A percentile compares a stretch with the other conserved stretches of the same genome.
These are phyloP conservation scores for Cupressus sempervirens DNA, from an alignment of 75 land plant species.

Conservation along the genomic window DNA sequence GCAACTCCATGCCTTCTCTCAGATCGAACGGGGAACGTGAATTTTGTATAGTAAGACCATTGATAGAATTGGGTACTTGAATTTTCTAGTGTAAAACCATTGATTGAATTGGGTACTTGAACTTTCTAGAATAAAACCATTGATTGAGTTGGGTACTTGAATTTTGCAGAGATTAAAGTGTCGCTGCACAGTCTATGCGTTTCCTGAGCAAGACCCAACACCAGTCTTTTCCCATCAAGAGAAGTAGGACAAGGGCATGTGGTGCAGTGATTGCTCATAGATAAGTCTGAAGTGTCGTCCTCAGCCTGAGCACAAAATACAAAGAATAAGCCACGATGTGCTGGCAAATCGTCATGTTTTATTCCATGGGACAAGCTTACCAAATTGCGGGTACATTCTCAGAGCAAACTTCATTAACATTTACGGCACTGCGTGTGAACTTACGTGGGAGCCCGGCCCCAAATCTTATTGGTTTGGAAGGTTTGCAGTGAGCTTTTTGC, in stretches of 20 bases:
- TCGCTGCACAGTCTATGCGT: neutral
- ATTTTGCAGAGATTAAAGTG: neutral
- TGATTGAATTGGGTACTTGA: neutral
- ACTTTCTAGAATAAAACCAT: neutral
- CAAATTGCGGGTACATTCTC: neutral
- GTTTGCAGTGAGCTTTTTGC: neutral
- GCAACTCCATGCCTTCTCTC: neutral
- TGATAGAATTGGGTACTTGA: neutral
- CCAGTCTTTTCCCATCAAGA: neutral
- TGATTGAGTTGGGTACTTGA: neutral
- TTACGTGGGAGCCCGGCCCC: neutral
- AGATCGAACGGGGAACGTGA: neutral
- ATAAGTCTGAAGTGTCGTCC: neutral
- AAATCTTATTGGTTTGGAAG: neutral
- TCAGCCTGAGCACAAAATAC: neutral
- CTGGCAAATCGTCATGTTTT: conserved; percentile 5
- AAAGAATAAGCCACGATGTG: neutral
- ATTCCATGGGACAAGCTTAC: neutral
- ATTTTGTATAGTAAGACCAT: neutral
- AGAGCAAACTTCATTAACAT: neutral
- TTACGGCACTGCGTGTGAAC: neutral
- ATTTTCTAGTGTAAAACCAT: neutral
- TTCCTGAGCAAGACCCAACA: neutral
- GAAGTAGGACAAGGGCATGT: neutral
- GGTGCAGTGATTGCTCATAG: neutral